These are phyloP conservation scores for Salvia rosmarinus DNA, from an alignment of 257 asterid species.

Conservation along the genomic window DNA sequence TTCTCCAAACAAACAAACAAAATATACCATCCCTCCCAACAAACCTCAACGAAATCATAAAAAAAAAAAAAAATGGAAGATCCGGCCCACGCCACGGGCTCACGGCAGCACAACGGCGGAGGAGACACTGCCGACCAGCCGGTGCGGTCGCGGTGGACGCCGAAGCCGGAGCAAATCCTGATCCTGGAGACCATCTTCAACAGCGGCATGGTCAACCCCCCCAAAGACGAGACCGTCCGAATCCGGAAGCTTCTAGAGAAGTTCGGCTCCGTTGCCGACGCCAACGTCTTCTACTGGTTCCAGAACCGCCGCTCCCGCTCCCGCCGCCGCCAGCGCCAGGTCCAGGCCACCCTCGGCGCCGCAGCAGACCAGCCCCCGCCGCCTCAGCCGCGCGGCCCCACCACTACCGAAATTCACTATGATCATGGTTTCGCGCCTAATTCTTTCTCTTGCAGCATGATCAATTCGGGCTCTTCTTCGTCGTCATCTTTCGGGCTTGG, in stretches of 20 bases:
- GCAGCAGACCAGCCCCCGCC: conserved; percentile 28
- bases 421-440: conserved; percentile 26
- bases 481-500: conserved; percentile 40
- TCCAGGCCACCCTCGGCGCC: conserved; percentile 47
- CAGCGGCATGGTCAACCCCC: conserved; percentile 84
- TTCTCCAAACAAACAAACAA: background rate
- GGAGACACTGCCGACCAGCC: conserved; percentile 35
- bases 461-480: conserved; percentile 38
- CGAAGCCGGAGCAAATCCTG: conserved; percentile 80
- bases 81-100: conserved; percentile 35
- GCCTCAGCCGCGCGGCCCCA: background rate
- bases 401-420: conserved; percentile 40
- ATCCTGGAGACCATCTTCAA: conserved; percentile 84
- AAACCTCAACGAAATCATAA: background rate
- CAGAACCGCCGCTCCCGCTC: conserved; percentile 88
- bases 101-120: conserved; percentile 30
- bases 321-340: conserved; percentile 70
- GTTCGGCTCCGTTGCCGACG: conserved; percentile 76
- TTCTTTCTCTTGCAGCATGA: background rate
- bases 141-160: conserved; percentile 75
- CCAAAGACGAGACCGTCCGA: conserved; percentile 65
- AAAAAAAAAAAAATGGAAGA: conserved; percentile 43
- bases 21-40: background rate
- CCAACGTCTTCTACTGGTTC: conserved; percentile 90
- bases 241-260: conserved; percentile 69